Evolutionary conservation across 2,329 filamentous ascomycete species (phyloP).

Genomic region (Trichoderma koningii): DNA sequence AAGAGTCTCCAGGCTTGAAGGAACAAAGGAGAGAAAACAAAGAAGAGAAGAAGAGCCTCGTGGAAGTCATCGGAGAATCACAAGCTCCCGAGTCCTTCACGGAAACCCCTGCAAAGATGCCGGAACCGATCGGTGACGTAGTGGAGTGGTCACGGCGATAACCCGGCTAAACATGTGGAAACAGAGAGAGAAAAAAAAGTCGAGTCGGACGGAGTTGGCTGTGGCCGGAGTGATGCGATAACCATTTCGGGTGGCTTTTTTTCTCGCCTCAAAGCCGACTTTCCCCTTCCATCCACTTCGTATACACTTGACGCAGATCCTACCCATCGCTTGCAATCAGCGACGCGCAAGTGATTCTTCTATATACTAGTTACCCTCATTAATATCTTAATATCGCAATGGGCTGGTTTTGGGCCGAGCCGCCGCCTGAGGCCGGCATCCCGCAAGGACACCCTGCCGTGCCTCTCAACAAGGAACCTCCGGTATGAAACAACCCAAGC

Average conservation of each 20-base stretch:
- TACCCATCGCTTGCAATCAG: not conserved
- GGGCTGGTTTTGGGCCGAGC: conserved; percentile 67
- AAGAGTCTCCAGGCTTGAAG: not conserved
- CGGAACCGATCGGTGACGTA: conserved; percentile 31
- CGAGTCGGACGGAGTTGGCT: conserved; percentile 1
- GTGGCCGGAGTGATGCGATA: conserved; percentile 24
- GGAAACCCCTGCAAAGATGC: conserved; percentile 3
- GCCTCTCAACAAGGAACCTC: conserved; percentile 37
- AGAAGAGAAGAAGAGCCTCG: not conserved
- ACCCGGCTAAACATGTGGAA: conserved; percentile 36
- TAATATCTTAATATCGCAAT: conserved; percentile 41
- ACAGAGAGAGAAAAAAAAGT: conserved; percentile 22
- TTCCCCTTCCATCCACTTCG: conserved; percentile 4
- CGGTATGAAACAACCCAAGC: conserved; percentile 34
- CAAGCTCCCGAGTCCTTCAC: conserved; percentile 6
- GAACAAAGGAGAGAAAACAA: not conserved
- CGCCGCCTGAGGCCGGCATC: conserved; percentile 41
- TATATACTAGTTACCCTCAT: not conserved
- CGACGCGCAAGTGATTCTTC: not conserved
- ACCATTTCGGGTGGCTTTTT: conserved; percentile 27
- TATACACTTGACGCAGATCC: conserved; percentile 3
- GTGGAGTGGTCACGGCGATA: conserved; percentile 31
- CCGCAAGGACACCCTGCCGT: conserved; percentile 40
- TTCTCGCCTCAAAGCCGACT: conserved; percentile 9
- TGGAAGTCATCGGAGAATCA: conserved; percentile 13